These are phyloP conservation scores for Athelia sp. DNA, from an alignment of 1,284 basidiomycete species.

Conservation along the genomic window DNA sequence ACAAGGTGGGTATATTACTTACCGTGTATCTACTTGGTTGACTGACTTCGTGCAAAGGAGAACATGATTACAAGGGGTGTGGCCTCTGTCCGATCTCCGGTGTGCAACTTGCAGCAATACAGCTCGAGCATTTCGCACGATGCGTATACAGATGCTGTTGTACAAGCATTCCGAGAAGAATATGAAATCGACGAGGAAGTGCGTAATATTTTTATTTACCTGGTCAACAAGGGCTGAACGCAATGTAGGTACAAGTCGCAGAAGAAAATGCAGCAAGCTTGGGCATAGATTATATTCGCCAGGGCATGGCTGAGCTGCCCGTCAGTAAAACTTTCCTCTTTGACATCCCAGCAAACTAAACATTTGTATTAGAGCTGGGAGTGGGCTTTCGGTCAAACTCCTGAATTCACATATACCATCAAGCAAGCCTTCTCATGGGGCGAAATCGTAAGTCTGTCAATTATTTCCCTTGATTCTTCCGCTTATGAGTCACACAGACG, in stretches of 20 bases:
- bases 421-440: slow-evolving; percentile 54
- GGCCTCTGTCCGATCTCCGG: slow-evolving; percentile 88
- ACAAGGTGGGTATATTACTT: slow-evolving; percentile 56
- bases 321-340: slow-evolving; percentile 31
- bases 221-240: slow-evolving; percentile 1
- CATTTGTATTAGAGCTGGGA: slow-evolving; percentile 69
- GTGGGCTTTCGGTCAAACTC: slow-evolving; percentile 93
- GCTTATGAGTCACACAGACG: slow-evolving; percentile 27
- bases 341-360: not conserved
- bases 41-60: slow-evolving; percentile 37
- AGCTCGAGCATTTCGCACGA: slow-evolving; percentile 57
- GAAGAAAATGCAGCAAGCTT: slow-evolving; percentile 40
- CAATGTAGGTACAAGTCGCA: slow-evolving; percentile 27
- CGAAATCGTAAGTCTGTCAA: slow-evolving; percentile 39
- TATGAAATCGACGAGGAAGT: slow-evolving; percentile 54
- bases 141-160: slow-evolving; percentile 68
- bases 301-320: slow-evolving; percentile 68
- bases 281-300: slow-evolving; percentile 51
- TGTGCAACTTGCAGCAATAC: slow-evolving; percentile 75
- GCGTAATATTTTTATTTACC: slow-evolving; percentile 8
- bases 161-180: slow-evolving; percentile 62
- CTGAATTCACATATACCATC: slow-evolving; percentile 77
- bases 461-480: not conserved
- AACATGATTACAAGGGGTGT: slow-evolving; percentile 84
- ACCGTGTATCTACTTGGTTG: too few relatives aligned